A percentile compares a stretch with the other conserved stretches of the same genome.
Evolutionary conservation across 2,329 filamentous ascomycete species (phyloP).

Genomic region (Paraconiothyrium brasiliense): DNA sequence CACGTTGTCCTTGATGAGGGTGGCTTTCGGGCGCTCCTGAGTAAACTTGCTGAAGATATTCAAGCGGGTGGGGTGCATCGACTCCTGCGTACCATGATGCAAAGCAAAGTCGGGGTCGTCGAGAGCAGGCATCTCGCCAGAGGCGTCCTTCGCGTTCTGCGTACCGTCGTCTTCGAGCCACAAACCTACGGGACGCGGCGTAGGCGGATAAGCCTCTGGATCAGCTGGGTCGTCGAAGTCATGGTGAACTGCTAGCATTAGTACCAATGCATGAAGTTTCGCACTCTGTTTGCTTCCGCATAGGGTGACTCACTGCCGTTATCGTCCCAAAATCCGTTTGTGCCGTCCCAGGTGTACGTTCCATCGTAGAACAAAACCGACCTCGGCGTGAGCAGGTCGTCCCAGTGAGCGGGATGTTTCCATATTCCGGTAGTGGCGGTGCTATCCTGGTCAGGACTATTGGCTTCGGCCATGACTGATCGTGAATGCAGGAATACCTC

Average conservation of each 20-base stretch:
- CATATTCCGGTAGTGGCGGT: background rate
- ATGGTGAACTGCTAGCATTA: conserved; percentile 18
- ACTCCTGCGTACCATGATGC: background rate
- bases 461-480: background rate
- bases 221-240: conserved; percentile 12
- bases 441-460: background rate
- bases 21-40: background rate
- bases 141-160: background rate
- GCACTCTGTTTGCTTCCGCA: background rate
- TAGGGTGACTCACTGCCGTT: conserved; percentile 26
- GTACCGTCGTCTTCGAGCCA: conserved; percentile 22
- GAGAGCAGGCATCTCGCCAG: background rate
- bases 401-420: conserved; percentile 8
- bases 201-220: conserved; percentile 15
- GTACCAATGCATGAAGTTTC: background rate
- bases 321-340: conserved; percentile 39
- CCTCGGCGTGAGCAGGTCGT: conserved; percentile 26
- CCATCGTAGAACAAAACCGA: conserved; percentile 44
- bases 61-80: background rate
- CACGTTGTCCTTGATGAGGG: background rate
- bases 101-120: background rate
- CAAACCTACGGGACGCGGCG: conserved; percentile 13
- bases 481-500: background rate
- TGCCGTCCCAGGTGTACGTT: conserved; percentile 33
- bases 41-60: background rate